A percentile compares a stretch with the other conserved stretches of the same genome.
Conservation (phyloP, 192 early-diverging fungal species). For the Coemansia asiatica region DNA sequence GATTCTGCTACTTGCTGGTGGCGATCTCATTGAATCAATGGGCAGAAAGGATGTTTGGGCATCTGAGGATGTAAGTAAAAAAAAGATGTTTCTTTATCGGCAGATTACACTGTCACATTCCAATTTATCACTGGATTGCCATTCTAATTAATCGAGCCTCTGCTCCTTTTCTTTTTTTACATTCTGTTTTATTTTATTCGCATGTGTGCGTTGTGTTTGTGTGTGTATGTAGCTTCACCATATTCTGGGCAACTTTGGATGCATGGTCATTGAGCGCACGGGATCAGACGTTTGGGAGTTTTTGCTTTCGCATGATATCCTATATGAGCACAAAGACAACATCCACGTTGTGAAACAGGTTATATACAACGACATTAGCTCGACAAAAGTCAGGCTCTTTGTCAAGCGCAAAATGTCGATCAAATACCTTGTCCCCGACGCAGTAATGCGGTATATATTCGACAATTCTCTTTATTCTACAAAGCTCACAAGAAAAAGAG, state of each 20-base stretch:
- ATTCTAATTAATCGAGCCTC: neutral
- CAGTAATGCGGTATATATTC: slow-evolving; percentile 88
- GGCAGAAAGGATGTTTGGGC: slow-evolving; percentile 87
- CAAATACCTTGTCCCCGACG: slow-evolving; percentile 89
- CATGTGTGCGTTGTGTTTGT: no score
- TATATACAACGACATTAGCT: slow-evolving; percentile 97
- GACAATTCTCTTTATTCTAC: slow-evolving; percentile 72
- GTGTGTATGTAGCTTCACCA: slow-evolving; percentile 63
- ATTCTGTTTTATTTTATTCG: neutral
- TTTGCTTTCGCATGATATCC: slow-evolving; percentile 83
- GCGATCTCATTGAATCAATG: slow-evolving; percentile 96
- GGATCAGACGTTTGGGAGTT: slow-evolving; percentile 93
- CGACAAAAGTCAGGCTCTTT: slow-evolving; percentile 94
- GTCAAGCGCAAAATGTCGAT: slow-evolving; percentile 92
- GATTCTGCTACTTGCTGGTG: slow-evolving; percentile 93
- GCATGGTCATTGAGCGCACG: slow-evolving; percentile 92
- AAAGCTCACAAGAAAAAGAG: slow-evolving; percentile 55
- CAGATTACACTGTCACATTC: no score
- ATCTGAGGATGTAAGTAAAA: slow-evolving; percentile 64
- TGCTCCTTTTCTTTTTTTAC: no score
- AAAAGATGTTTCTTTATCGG: no score
- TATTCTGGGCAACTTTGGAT: slow-evolving; percentile 89
- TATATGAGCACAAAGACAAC: slow-evolving; percentile 86
- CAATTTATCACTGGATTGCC: no score
- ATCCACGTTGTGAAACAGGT: slow-evolving; percentile 93